These are phyloP conservation scores for Tilletia walkeri DNA, from an alignment of 1,284 basidiomycete species.

Conservation along the genomic window DNA sequence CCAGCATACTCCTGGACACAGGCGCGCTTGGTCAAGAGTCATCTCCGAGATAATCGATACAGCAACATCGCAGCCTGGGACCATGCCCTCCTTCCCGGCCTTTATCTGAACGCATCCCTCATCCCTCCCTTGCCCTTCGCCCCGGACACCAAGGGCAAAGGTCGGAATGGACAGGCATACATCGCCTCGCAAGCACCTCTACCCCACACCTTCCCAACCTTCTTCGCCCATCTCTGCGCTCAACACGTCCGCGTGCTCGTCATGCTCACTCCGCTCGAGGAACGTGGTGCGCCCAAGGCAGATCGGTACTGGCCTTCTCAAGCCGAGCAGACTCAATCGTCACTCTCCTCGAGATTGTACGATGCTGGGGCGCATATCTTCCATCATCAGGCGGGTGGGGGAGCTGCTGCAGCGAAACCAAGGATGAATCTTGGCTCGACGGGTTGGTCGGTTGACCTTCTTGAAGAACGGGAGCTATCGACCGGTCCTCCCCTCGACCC, in stretches of 20 bases:
- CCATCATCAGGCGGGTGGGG: neutral
- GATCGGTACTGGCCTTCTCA: slow-evolving; percentile 48
- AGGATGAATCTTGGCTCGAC: slow-evolving; percentile 10
- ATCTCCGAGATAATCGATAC: slow-evolving; percentile 6
- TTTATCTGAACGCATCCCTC: slow-evolving; percentile 44
- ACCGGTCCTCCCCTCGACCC: neutral
- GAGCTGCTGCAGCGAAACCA: slow-evolving; percentile 13
- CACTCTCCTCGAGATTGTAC: neutral
- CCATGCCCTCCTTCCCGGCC: slow-evolving; percentile 22
- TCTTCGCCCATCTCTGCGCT: slow-evolving; percentile 60
- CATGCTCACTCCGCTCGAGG: slow-evolving; percentile 49
- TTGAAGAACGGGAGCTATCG: slow-evolving; percentile 36
- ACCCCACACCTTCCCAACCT: slow-evolving; percentile 82
- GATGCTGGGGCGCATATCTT: neutral
- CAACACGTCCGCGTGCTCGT: slow-evolving; percentile 35
- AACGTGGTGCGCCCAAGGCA: slow-evolving; percentile 41
- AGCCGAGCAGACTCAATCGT: slow-evolving; percentile 21
- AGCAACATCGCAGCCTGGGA: slow-evolving; percentile 11
- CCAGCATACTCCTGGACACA: neutral
- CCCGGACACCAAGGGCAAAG: slow-evolving; percentile 5
- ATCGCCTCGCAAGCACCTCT: slow-evolving; percentile 95
- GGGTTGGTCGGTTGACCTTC: slow-evolving; percentile 28
- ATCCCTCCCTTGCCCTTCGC: slow-evolving; percentile 33
- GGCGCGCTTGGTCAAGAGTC: too few relatives aligned
- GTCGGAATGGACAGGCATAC: slow-evolving; percentile 62